phyloP scores from a whole-genome alignment of 148 eudicot genomes.

The Fallopia convolvulus region DNA sequence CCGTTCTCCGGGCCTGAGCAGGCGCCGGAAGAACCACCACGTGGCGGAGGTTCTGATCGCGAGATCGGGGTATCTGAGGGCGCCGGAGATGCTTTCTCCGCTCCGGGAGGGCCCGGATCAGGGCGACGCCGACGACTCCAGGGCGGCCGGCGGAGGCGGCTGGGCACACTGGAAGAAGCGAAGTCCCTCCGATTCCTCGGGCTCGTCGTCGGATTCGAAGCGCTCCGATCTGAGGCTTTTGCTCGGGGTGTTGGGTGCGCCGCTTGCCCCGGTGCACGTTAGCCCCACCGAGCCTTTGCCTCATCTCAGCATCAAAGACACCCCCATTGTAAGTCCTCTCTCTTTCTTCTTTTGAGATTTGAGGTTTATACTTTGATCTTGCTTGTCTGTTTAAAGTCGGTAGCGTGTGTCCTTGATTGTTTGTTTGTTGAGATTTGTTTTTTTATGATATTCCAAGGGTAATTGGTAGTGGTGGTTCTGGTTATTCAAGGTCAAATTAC shows the following conservation, averaged over 20 bases:
- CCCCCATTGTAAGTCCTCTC: slow-evolving; percentile 70
- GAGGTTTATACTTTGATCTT: not conserved
- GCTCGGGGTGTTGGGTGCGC: slow-evolving; percentile 91
- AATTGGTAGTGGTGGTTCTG: not conserved
- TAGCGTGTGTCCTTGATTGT: not conserved
- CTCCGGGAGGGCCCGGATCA: slow-evolving; percentile 82
- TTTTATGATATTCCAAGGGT: not conserved
- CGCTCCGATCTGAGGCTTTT: slow-evolving; percentile 83
- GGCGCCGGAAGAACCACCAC: slow-evolving; percentile 10
- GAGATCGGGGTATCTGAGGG: slow-evolving; percentile 48
- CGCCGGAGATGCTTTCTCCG: slow-evolving; percentile 48
- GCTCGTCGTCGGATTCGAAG: slow-evolving; percentile 8
- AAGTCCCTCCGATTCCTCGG: slow-evolving; percentile 22
- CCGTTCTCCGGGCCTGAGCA: slow-evolving; percentile 38
- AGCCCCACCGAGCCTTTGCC: slow-evolving; percentile 54
- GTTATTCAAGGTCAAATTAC: not conserved
- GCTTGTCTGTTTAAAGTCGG: not conserved
- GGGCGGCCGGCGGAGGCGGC: slow-evolving; percentile 26
- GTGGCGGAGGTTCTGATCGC: slow-evolving; percentile 22
- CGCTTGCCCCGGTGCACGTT: slow-evolving; percentile 88
- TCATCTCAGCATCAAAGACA: slow-evolving; percentile 73
- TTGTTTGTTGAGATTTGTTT: not conserved
- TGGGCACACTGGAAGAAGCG: slow-evolving; percentile 41
- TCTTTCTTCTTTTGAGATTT: not conserved
- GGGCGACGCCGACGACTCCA: slow-evolving; percentile 39